These are phyloP conservation scores for Zostera marina DNA, from an alignment of 116 monocot species.

Conservation along the genomic window DNA sequence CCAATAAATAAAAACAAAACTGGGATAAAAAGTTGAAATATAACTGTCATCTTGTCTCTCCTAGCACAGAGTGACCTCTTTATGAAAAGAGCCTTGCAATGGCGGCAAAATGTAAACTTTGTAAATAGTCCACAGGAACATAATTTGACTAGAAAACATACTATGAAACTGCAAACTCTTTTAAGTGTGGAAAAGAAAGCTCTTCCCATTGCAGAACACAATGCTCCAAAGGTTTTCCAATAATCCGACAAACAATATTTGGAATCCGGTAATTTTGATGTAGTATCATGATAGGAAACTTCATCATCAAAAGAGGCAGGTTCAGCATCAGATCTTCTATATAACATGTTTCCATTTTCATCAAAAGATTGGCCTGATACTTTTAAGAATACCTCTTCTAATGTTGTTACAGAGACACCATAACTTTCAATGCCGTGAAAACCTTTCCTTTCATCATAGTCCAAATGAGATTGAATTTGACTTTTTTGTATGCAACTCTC, in stretches of 20 bases:
- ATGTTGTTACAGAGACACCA: constrained; percentile 83
- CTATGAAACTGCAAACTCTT: constrained; percentile 22
- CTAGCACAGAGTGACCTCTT: constrained; percentile 64
- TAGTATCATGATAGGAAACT: constrained; percentile 6
- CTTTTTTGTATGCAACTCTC: constrained; percentile 44
- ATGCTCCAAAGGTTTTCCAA: constrained; percentile 16
- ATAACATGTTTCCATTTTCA: constrained; percentile 16
- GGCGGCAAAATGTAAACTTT: constrained; percentile 49
- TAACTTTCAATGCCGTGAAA: constrained; percentile 58
- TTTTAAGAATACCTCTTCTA: constrained; percentile 89
- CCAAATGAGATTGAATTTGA: constrained; percentile 1
- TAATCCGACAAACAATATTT: constrained; percentile 11
- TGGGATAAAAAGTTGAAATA: constrained; percentile 79
- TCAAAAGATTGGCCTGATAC: constrained; percentile 43
- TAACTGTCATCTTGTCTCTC: constrained; percentile 65
- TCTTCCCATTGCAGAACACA: constrained; percentile 27
- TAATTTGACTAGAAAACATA: constrained; percentile 19
- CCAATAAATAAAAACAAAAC: constrained; percentile 64
- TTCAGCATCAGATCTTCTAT: constrained; percentile 8
- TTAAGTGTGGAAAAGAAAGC: constrained; percentile 20
- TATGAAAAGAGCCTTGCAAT: constrained; percentile 61
- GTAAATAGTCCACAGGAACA: constrained; percentile 38
- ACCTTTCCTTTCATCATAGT: constrained; percentile 4
- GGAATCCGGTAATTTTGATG: constrained; percentile 10
- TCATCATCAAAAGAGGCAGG: constrained; percentile 16